Percentiles rank a stretch among this genome's conserved stretches.
These are phyloP conservation scores for Tricholoma terreum DNA, from an alignment of 768 basidiomycete genomes.

Conservation along the genomic window DNA sequence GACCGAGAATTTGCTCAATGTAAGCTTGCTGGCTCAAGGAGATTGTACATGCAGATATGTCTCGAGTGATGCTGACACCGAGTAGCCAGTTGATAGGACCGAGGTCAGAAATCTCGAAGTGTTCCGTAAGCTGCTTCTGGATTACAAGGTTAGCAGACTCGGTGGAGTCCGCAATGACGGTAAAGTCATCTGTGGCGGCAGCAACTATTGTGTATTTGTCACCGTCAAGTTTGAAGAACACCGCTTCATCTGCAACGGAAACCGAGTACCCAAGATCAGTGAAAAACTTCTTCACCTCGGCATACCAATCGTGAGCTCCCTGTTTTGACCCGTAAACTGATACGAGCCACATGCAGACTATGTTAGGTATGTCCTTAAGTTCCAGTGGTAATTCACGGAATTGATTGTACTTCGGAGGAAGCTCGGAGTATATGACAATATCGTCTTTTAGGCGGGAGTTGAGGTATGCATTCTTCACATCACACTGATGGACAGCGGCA, in stretches of 20 bases:
- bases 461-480: no score
- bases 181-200: no score
- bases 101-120: no score
- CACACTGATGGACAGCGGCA: no score
- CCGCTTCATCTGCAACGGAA: conserved; percentile 16
- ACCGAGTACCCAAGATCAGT: background rate
- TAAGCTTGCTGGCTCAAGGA: no score
- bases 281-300: background rate
- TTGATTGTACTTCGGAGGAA: background rate
- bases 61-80: no score
- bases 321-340: background rate
- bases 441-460: background rate
- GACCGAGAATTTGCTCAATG: no score
- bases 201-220: conserved; percentile 6
- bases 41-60: no score
- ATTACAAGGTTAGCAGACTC: background rate
- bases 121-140: no score
- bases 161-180: background rate
- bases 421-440: background rate
- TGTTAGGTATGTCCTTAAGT: background rate
- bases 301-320: conserved; percentile 2
- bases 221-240: conserved; percentile 18
- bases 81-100: no score
- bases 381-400: background rate
- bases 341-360: background rate